These are phyloP conservation scores for Novymonas esmeraldas DNA, from an alignment of 208 protist species.

Conservation along the genomic window DNA sequence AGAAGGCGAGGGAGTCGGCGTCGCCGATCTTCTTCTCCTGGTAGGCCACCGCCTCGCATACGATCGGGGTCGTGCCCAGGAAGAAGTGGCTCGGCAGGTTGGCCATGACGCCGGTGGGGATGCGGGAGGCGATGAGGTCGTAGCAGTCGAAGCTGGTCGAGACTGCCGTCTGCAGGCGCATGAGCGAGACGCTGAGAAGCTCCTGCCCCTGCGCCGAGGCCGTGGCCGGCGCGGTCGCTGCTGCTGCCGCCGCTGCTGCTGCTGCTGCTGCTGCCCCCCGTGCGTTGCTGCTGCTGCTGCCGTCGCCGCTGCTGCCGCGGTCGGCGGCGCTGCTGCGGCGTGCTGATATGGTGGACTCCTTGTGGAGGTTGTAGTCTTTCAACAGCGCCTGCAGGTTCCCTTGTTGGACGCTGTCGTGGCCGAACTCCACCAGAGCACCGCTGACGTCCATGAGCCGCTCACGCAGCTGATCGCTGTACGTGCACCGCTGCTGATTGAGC, in stretches of 20 bases:
- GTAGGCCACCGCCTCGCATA: slow-evolving; percentile 27
- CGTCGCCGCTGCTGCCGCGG: not conserved
- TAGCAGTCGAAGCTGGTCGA: slow-evolving; percentile 55
- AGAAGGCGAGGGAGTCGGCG: slow-evolving; percentile 35
- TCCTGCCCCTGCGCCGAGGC: slow-evolving; percentile 13
- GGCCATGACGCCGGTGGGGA: slow-evolving; percentile 34
- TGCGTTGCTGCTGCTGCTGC: not conserved
- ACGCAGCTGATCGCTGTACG: slow-evolving; percentile 38
- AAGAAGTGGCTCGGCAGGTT: slow-evolving; percentile 34
- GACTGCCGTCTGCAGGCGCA: slow-evolving; percentile 36
- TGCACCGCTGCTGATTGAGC: slow-evolving; percentile 33
- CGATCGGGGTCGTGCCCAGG: slow-evolving; percentile 27
- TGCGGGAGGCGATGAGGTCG: slow-evolving; percentile 34
- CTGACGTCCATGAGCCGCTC: slow-evolving; percentile 40
- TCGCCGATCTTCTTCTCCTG: slow-evolving; percentile 33
- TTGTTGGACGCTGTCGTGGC: slow-evolving; percentile 5
- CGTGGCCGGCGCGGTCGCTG: not conserved
- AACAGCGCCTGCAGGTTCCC: slow-evolving; percentile 9
- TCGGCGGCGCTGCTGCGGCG: too few species aligned
- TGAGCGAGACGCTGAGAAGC: slow-evolving; percentile 29
- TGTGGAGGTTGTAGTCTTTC: slow-evolving; percentile 6
- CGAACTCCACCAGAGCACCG: slow-evolving; percentile 21
- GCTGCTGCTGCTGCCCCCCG: not conserved
- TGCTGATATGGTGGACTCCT: not conserved
- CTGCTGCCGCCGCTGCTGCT: not conserved